Evolutionary conservation across 192 early-diverging fungal species (phyloP), one percentile per base, ranked within the genome.

Genomic region (Linnemannia exigua): DNA sequence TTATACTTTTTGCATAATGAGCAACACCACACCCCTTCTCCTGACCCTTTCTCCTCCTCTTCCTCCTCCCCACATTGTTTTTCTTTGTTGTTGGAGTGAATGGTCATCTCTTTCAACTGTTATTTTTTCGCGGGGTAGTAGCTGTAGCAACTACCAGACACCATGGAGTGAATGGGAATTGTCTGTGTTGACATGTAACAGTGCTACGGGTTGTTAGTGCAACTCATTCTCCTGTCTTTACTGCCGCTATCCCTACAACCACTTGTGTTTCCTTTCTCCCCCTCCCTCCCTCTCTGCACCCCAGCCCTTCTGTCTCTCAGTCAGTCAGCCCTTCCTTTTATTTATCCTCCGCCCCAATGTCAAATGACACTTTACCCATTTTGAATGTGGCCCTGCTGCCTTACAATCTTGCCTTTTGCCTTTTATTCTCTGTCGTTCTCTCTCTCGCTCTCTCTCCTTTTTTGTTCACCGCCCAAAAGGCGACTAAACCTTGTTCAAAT

Each of bases 91-190:
- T 67, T 79, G 69, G 77, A 37, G 37, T 72, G 70, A 72, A 73
- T 50, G 61, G 31, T 37, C 47, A 72, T 73, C 14, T 38, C 14
- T 36, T 54, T 38, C 73, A 63, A 63, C 58, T 31, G 58, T 31
- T 61, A 28, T 31, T 69, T 67, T 54, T 79, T 79, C 79, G 72
- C 79, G 79, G 79, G 79, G 79, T 72, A 72, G n/a, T 48, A 50
- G 8, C 15, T n/a, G 22, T 63, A 63, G 28, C 28, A 3, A 33
- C 16, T n/a, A 28, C n/a, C 70, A 67, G 66, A 50, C 38, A 20
- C 22, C 19, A 68, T 61, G 63, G 79, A 47, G 16, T 74, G 46
- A 48, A 74, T 74, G 47, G 28, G 79, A 80, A 80, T 80, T 36
- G 25, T 63, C 14, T 63, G 58, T 63, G 28, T 63, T 14, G 58